Evolutionary conservation across 345 rosid species (phyloP), one percentile per base, ranked within the genome.

Genomic region (Brassica incana): DNA sequence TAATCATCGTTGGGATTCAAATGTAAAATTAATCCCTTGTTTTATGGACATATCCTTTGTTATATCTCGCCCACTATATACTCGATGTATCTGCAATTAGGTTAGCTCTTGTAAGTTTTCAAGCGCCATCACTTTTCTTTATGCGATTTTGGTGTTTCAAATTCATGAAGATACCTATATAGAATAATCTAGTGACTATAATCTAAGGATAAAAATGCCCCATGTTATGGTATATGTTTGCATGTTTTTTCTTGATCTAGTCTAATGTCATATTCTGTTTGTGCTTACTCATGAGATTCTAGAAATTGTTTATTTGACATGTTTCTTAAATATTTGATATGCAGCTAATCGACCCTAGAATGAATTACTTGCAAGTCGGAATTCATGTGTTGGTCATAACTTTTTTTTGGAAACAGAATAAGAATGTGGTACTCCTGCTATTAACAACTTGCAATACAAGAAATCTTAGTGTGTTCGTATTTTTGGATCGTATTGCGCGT

Each of bases 11-110:
- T 80, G 73, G 73, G 69, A 38, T 74, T 71, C 72, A 81, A 29
- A 70, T 81, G 80, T 81, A 65, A 40, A 59, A 59, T 71, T 76
- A 71, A 76, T 76, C 77, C 77, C 76, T 65, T 65, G 63, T 71
- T 75, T 70, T 65, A 65, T 75, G 76, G 76, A 10, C 4, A 43
- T 43, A 43, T 43, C 50, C 50, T 43, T 7, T 38, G 14, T 43
- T 10, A 10, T 43, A 43, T 43, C 50, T 10, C 50, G 32, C 4
- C 4, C 10, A 43, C 50, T 43, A 43, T 43, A 11, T 43, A 43
- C 50, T 43, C 14, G 50, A 43, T 10, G 11, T 40, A 40, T 40
- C 45, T 40, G 45, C 45, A 40, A 40, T 11, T 8, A 40, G 12
- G 45, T 40, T 9, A 40, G 45, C 12, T 43, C 50, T 43, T 43